Base-by-base conservation (phyloP, 2,329 filamentous ascomycete genomes). In the Ilyonectria robusta region DNA sequence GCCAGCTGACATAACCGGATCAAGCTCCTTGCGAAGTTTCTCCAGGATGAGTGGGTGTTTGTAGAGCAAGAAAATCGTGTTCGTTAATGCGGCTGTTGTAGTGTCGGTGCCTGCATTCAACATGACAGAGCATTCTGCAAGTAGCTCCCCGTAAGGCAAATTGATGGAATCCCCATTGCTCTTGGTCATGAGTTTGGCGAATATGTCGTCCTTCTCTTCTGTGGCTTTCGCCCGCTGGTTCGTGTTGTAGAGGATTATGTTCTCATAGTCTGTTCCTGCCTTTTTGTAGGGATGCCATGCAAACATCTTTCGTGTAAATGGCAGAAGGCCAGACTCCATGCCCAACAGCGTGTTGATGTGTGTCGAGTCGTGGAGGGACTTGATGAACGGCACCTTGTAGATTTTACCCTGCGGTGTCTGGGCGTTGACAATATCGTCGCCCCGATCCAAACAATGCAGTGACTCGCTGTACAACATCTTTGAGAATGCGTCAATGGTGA, bases 401-500 rank as follows among this genome's bases (percentile, higher is more conserved):
- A 59, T 17, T 10, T 33, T 17, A 15, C 61, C 61, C 44, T 23
- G 33, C 29, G 29, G 29, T 10, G 42, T 26, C 31, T 66, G 37
- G 5, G 64, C 64, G 9, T 58, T 46, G 11, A 66, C 21, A 2
- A 62, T 21, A 59, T 66, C 58, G 23, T 62, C 48, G 7, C 54
- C 64, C 9, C 64, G 64, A 23, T 66, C 64, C 13, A 66, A 10
- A 33, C 64, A 66, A 33, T 33, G 10, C 59, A 58, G 6, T 59
- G 55, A 19, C 11, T 33, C 8, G 42, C 59, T 31, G 23, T 50
- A 63, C 2, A 67, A 33, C 15, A 67, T 35, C 6, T 37, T 37
- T 2, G 26, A 29, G 19, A 67, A 53, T 10, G 60, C 21, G n/a
- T 67, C 65, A n/a, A 67, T 67, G 33, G 65, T 67, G 29, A 67